Percentiles rank a stretch among this genome's conserved stretches.
Conservation (phyloP, 441 rosid species). For the Adansonia grandidieri region DNA sequence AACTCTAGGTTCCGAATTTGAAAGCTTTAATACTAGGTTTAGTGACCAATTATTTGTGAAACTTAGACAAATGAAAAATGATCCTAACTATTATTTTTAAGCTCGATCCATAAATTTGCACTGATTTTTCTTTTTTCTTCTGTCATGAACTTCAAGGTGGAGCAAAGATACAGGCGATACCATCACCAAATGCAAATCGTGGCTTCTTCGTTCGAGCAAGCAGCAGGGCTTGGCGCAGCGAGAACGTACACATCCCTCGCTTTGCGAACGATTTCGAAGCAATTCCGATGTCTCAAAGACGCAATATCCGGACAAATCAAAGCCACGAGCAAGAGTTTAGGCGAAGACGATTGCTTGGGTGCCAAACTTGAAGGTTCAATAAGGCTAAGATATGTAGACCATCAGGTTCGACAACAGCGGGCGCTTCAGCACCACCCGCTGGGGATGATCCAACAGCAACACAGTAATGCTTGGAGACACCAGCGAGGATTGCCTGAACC, state of each 20-base stretch:
- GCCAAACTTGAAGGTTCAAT: conserved; percentile 44
- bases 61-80: too few species aligned
- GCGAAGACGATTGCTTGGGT: conserved; percentile 54
- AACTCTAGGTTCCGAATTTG: too few species aligned
- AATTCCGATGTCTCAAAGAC: conserved; percentile 68
- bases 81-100: too few species aligned
- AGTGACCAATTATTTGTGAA: too few species aligned
- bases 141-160: conserved; percentile 46
- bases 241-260: conserved; percentile 64
- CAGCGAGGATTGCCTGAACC: conserved; percentile 80
- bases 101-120: background rate
- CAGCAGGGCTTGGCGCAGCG: conserved; percentile 60
- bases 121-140: background rate
- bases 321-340: conserved; percentile 51
- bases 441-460: conserved; percentile 47
- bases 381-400: conserved; percentile 49
- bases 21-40: too few species aligned
- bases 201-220: conserved; percentile 64
- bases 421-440: conserved; percentile 36
- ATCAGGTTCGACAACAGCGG: conserved; percentile 54
- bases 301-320: conserved; percentile 62
- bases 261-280: conserved; percentile 66
- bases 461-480: conserved; percentile 60
- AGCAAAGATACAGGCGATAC: conserved; percentile 67
- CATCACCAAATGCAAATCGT: conserved; percentile 61